Base-by-base conservation (phyloP, 768 basidiomycete genomes). In the Aureoboletus auriporus region DNA sequence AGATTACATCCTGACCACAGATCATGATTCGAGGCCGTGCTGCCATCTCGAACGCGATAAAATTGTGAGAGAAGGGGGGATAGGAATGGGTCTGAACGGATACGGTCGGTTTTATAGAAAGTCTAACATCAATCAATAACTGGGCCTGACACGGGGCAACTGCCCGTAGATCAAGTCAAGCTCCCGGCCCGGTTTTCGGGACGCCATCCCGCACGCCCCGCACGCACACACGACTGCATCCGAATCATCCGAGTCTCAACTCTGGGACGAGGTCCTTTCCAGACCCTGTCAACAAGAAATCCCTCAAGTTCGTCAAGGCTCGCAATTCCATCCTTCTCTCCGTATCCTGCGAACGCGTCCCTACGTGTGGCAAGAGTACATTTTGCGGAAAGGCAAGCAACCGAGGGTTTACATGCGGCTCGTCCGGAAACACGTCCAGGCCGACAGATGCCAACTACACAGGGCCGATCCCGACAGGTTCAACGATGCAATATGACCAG, bases 321-420 rank as follows among this genome's bases (percentile, higher is more conserved):
- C 88, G 80, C 29, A 90, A 73, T 69, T 93, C 90, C 90, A 93
- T 93, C 63, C 45, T 80, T 91, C 66, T 89, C 83, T 3, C 84
- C 12, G 84, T 76, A 58, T 91, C 87, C 53, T 78, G 77, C 42
- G 81, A 89, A 67, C 85, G 82, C n/a, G 91, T 93, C 8, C 93
- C 94, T 82, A 95, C 83, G 65, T 96, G 94, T 1, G 93, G 94
- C n/a, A 97, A 75, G 7, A 97, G 72, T 27, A 85, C 86, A 52
- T 90, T 84, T 54, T 92, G 82, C 10, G 86, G 82, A 65, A 90
- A 89, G 14, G 79, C 78, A 46, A 93, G 73, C 36, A 95, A 69
- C 26, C 84, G 79, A 4, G 88, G 84, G 58, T 92, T 86, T 35
- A 93, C 81, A 40, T 76, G 65, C 0, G 93, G 92, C 61, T 93